These are phyloP conservation scores for Prunus mira DNA, from an alignment of 306 rosid genomes.

Conservation along the genomic window DNA sequence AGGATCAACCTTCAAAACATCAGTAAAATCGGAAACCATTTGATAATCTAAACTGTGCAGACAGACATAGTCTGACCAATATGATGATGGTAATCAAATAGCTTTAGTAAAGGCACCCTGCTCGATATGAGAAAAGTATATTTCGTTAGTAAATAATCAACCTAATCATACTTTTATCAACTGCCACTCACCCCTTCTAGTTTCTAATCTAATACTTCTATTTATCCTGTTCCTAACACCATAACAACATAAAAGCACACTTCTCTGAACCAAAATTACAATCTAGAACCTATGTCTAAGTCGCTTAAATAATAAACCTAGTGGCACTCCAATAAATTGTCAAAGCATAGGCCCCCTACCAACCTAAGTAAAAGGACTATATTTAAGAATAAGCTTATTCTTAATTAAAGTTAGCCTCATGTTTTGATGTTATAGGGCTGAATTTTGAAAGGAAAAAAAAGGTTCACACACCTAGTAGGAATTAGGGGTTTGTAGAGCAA, in stretches of 20 bases:
- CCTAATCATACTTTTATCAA: not conserved
- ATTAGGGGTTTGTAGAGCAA: not conserved
- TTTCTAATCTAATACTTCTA: not conserved
- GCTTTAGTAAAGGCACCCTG: not conserved
- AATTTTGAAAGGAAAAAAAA: not conserved
- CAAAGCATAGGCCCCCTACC: not conserved
- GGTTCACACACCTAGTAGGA: not conserved
- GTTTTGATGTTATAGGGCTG: not conserved
- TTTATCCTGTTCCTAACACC: not conserved
- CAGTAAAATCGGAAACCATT: not conserved
- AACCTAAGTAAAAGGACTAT: too few species aligned
- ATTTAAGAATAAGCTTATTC: too few species aligned
- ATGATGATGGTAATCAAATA: not conserved
- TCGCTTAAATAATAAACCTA: too few species aligned
- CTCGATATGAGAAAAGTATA: not conserved
- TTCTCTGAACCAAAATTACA: too few species aligned
- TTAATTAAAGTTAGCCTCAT: not conserved
- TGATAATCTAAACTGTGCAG: not conserved
- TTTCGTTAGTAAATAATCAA: not conserved
- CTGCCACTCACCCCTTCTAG: too few species aligned
- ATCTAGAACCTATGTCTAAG: too few species aligned
- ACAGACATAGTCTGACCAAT: not conserved
- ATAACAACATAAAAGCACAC: not conserved
- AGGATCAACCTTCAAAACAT: too few species aligned
- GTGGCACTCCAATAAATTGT: not conserved